These are phyloP conservation scores for Nevesoporus exiguus DNA, from an alignment of 768 basidiomycete genomes.

Conservation along the genomic window DNA sequence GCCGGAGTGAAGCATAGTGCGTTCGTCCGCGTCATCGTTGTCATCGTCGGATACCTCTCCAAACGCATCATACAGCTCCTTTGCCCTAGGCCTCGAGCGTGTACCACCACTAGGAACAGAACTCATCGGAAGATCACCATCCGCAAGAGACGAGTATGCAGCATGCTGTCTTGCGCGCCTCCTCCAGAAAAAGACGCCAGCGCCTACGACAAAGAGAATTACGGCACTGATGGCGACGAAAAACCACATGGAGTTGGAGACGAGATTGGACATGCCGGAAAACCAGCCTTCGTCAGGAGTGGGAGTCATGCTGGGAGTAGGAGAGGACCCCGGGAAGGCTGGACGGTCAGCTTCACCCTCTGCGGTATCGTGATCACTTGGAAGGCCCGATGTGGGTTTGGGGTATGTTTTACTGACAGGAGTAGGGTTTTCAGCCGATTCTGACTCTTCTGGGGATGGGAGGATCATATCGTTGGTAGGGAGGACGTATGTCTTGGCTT, in stretches of 20 bases:
- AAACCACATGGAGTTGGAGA: constrained; percentile 83
- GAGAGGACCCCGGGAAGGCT: constrained; percentile 49
- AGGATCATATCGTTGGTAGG: constrained; percentile 50
- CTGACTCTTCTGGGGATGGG: constrained; percentile 44
- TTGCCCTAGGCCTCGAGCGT: constrained; percentile 51
- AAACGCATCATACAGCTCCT: constrained; percentile 96
- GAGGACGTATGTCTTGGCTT: constrained; percentile 60
- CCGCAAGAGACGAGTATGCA: constrained; percentile 59
- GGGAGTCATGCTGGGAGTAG: constrained; percentile 42
- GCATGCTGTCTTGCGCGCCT: constrained; percentile 44
- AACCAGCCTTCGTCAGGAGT: constrained; percentile 85
- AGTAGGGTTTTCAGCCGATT: constrained; percentile 37
- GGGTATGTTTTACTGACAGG: constrained; percentile 58
- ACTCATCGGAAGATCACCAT: constrained; percentile 76
- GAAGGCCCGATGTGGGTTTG: constrained; percentile 86
- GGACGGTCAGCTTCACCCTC: constrained; percentile 80
- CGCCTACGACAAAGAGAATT: constrained; percentile 64
- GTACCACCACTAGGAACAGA: constrained; percentile 46
- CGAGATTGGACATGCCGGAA: constrained; percentile 67
- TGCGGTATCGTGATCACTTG: constrained; percentile 78
- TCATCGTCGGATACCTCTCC: constrained; percentile 86
- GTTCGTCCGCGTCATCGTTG: constrained; percentile 67
- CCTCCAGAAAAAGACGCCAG: constrained; percentile 78
- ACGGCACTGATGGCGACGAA: constrained; percentile 83
- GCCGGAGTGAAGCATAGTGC: constrained; percentile 52